Conservation (phyloP, 371 early-diverging fungal genomes). For the Smittium mucronatum region DNA sequence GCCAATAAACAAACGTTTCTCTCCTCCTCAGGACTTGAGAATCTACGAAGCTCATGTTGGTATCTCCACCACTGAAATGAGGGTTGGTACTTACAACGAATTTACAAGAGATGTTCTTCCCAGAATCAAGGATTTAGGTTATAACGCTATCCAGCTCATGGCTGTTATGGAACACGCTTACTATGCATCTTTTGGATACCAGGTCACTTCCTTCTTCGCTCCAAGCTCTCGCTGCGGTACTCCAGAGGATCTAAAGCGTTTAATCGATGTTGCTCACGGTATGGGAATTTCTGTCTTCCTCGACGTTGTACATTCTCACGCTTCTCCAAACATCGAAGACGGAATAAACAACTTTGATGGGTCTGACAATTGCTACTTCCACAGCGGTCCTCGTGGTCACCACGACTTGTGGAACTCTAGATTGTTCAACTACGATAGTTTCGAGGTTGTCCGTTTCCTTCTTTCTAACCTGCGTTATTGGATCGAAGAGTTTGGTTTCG, state of each 20-base stretch:
- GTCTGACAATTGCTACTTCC: constrained; percentile 90
- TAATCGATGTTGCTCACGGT: constrained; percentile 87
- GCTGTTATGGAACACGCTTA: constrained; percentile 98
- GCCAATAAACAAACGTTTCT: constrained; percentile 33
- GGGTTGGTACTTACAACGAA: constrained; percentile 71
- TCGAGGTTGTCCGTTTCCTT: constrained; percentile 82
- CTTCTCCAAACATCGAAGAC: constrained; percentile 85
- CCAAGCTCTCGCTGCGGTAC: constrained; percentile 81
- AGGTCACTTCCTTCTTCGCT: constrained; percentile 91
- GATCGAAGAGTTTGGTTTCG: constrained; percentile 78
- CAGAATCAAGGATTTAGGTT: constrained; percentile 73
- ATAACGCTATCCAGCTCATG: constrained; percentile 93
- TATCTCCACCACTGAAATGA: constrained; percentile 71
- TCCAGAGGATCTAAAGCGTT: constrained; percentile 75
- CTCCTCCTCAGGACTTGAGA: constrained; percentile 36
- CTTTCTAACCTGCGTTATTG: constrained; percentile 87
- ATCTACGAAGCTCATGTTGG: constrained; percentile 96
- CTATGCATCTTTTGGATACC: constrained; percentile 94
- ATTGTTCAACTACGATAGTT: constrained; percentile 83
- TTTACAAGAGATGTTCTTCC: constrained; percentile 80
- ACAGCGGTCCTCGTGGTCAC: constrained; percentile 67
- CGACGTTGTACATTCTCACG: constrained; percentile 95
- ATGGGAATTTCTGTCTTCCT: constrained; percentile 77
- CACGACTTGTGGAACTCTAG: constrained; percentile 89
- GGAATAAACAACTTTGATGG: constrained; percentile 93